These are phyloP conservation scores for Myxozyma melibiosi DNA, from an alignment of 805 yeast species.

Conservation along the genomic window DNA sequence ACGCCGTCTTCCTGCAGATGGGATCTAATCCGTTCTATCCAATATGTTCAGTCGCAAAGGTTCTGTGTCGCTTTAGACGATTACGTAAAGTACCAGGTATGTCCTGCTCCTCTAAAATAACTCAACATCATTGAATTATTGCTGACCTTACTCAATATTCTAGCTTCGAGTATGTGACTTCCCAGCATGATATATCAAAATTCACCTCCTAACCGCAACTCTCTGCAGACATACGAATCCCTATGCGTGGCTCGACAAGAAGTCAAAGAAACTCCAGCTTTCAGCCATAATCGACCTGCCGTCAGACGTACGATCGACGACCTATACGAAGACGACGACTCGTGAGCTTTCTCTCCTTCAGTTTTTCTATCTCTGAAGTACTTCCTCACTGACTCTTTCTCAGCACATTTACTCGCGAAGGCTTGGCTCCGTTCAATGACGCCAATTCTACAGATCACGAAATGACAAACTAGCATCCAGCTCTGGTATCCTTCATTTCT, in stretches of 20 bases:
- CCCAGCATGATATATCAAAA: not conserved
- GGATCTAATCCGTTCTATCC: constrained; percentile 37
- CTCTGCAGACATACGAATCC: constrained; percentile 26
- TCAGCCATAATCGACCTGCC: not conserved
- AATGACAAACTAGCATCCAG: too few species aligned
- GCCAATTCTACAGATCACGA: not conserved
- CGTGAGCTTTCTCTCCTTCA: not conserved
- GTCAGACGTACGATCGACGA: constrained; percentile 23
- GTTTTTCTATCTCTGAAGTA: not conserved
- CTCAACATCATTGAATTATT: not conserved
- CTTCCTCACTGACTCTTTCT: not conserved
- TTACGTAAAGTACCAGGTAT: constrained; percentile 27
- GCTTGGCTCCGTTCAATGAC: constrained; percentile 20
- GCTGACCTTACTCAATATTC: not conserved
- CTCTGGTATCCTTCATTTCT: too few species aligned
- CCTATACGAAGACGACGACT: constrained; percentile 14
- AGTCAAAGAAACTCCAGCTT: constrained; percentile 1
- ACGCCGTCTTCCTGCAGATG: constrained; percentile 2
- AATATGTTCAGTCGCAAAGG: constrained; percentile 40
- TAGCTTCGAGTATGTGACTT: constrained; percentile 23
- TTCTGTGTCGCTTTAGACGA: constrained; percentile 39
- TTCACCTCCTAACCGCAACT: not conserved
- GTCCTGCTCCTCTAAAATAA: not conserved
- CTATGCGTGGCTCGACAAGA: constrained; percentile 19
- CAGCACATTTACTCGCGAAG: constrained; percentile 9